These are phyloP conservation scores for Alternaria longipes DNA, from an alignment of 2,329 filamentous ascomycete species.

Conservation along the genomic window DNA sequence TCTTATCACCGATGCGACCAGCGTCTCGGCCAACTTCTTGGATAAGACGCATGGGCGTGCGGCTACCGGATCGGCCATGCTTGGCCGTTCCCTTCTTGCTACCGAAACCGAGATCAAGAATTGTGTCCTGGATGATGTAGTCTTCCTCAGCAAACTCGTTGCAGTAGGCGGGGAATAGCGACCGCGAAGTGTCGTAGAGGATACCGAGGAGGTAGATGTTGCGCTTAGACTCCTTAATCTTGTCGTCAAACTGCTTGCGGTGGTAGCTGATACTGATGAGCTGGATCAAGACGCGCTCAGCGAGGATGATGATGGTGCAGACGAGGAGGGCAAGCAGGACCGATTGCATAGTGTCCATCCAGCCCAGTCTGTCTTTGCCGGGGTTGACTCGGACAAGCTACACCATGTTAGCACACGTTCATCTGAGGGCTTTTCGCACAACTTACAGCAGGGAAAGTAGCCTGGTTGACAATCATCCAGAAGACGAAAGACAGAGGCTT, in stretches of 20 bases:
- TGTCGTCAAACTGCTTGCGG: conserved; percentile 80
- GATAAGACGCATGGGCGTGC: conserved; percentile 81
- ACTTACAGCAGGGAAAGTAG: conserved; percentile 63
- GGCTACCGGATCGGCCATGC: conserved; percentile 66
- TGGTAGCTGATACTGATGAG: conserved; percentile 87
- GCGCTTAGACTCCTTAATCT: conserved; percentile 89
- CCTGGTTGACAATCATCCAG: conserved; percentile 67
- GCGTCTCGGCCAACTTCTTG: conserved; percentile 70
- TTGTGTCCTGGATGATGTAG: conserved; percentile 82
- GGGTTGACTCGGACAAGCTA: conserved; percentile 27
- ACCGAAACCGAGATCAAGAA: conserved; percentile 67
- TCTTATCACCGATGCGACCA: conserved; percentile 87
- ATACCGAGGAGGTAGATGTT: conserved; percentile 82
- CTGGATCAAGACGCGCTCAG: conserved; percentile 81
- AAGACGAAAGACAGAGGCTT: conserved; percentile 68
- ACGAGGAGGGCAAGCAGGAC: conserved; percentile 74
- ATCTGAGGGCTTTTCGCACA: not conserved
- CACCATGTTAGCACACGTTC: not conserved
- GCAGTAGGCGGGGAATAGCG: conserved; percentile 92
- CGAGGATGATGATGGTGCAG: conserved; percentile 74
- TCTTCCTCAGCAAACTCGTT: conserved; percentile 91
- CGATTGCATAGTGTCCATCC: conserved; percentile 67
- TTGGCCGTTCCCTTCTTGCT: conserved; percentile 61
- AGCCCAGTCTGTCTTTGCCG: conserved; percentile 39
- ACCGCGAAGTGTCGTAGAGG: conserved; percentile 88